These are phyloP conservation scores for Aspergillus bertholletiae DNA, from an alignment of 495 filamentous ascomycete species.

Conservation along the genomic window DNA sequence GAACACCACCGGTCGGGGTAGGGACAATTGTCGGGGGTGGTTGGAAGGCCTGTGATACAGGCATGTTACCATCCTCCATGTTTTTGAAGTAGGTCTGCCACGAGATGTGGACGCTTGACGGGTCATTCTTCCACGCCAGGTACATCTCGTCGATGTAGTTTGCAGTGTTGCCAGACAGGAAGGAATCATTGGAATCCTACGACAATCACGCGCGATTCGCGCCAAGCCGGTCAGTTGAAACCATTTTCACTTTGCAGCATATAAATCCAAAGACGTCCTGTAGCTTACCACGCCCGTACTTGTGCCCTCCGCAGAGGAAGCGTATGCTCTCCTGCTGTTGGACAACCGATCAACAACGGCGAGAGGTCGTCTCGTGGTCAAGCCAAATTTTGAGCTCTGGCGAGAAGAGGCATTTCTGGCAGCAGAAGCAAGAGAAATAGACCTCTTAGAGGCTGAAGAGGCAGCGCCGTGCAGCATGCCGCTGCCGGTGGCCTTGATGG, in stretches of 20 bases:
- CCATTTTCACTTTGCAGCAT: neutral
- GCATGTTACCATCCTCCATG: slow-evolving; percentile 98
- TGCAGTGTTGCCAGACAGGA: slow-evolving; percentile 89
- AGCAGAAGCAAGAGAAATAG: slow-evolving; percentile 45
- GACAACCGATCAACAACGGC: slow-evolving; percentile 37
- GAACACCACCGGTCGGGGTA: slow-evolving; percentile 71
- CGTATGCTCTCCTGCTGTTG: slow-evolving; percentile 49
- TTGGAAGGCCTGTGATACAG: slow-evolving; percentile 92
- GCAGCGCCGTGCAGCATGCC: slow-evolving; percentile 50
- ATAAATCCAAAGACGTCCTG: neutral
- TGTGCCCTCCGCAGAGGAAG: slow-evolving; percentile 46
- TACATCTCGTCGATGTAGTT: slow-evolving; percentile 99
- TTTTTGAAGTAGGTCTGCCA: slow-evolving; percentile 99
- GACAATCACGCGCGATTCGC: slow-evolving; percentile 6
- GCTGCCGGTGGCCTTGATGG: slow-evolving; percentile 47
- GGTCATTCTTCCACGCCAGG: slow-evolving; percentile 91
- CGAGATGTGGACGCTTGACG: slow-evolving; percentile 90
- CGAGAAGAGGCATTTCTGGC: slow-evolving; percentile 33
- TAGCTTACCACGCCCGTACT: slow-evolving; percentile 34
- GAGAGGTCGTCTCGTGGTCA: slow-evolving; percentile 41
- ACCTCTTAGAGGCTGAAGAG: slow-evolving; percentile 40
- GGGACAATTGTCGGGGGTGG: slow-evolving; percentile 91
- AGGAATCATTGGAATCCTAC: slow-evolving; percentile 87
- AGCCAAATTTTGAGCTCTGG: slow-evolving; percentile 43
- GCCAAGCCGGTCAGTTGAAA: slow-evolving; percentile 22